phyloP scores from a whole-genome alignment of 208 protist genomes.

The Trypanosoma cruzi region DNA sequence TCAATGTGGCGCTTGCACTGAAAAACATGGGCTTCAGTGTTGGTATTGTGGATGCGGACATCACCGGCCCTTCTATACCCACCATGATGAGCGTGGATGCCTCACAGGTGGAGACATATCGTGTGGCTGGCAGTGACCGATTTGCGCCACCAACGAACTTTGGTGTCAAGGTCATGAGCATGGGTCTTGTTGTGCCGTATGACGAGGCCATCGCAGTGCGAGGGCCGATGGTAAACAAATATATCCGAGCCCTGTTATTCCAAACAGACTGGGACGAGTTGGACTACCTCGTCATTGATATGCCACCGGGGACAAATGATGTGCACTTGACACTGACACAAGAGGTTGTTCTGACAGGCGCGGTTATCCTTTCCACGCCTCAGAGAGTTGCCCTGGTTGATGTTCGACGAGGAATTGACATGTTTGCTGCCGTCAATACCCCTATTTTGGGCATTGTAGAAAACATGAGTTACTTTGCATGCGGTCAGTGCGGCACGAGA shows the following conservation, averaged over 20 bases:
- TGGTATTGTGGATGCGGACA: conserved; percentile 92
- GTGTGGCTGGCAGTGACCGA: conserved; percentile 77
- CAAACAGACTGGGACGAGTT: conserved; percentile 93
- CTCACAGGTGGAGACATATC: conserved; percentile 87
- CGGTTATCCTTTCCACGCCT: conserved; percentile 97
- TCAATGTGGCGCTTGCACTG: conserved; percentile 90
- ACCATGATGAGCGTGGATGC: conserved; percentile 85
- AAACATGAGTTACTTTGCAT: conserved; percentile 98
- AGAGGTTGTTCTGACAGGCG: conserved; percentile 88
- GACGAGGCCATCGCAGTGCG: conserved; percentile 92
- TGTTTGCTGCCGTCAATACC: conserved; percentile 96
- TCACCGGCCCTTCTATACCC: conserved; percentile 91
- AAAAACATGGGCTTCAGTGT: conserved; percentile 79
- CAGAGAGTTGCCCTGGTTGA: conserved; percentile 95
- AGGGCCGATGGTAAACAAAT: conserved; percentile 92
- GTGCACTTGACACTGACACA: conserved; percentile 93
- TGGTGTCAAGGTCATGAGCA: conserved; percentile 92
- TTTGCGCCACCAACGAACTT: conserved; percentile 91
- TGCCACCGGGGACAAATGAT: conserved; percentile 94
- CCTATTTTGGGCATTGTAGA: conserved; percentile 96
- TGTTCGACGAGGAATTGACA: conserved; percentile 90
- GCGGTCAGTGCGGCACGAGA: conserved; percentile 83
- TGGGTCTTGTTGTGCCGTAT: conserved; percentile 89
- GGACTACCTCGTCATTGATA: conserved; percentile 93
- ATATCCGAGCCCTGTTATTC: conserved; percentile 89